A percentile compares a stretch with the other conserved stretches of the same genome.
These are phyloP conservation scores for Micractinium sp. DNA, from an alignment of 139 green algal species.

Conservation along the genomic window DNA sequence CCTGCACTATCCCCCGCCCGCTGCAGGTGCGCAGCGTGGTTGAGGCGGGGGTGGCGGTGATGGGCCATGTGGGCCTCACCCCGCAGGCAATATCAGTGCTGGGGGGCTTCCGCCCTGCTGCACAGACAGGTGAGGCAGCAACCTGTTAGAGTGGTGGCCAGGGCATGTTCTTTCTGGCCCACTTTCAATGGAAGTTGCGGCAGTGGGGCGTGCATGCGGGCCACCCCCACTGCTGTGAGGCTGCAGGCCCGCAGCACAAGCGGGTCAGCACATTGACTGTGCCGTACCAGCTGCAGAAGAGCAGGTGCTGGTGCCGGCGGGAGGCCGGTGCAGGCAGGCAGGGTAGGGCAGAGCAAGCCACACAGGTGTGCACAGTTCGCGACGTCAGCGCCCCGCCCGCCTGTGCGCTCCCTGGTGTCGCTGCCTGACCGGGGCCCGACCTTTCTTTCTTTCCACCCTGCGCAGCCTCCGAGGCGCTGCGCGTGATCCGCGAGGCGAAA, in stretches of 20 bases:
- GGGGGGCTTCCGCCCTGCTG: slow-evolving; percentile 95
- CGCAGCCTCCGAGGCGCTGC: slow-evolving; percentile 75
- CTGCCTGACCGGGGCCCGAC: not conserved
- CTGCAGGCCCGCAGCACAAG: too few species aligned
- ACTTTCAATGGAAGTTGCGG: too few species aligned
- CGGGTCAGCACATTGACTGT: too few species aligned
- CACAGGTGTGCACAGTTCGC: not conserved
- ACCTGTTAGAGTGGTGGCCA: not conserved
- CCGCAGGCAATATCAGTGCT: slow-evolving; percentile 72
- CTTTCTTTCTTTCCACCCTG: too few species aligned
- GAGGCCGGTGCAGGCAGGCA: slow-evolving; percentile 1
- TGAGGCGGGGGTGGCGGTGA: slow-evolving; percentile 95
- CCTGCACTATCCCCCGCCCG: too few species aligned
- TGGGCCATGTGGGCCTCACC: slow-evolving; percentile 97
- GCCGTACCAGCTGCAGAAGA: too few species aligned
- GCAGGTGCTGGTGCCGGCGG: too few species aligned
- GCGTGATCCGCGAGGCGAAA: slow-evolving; percentile 72
- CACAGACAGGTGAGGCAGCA: slow-evolving; percentile 54
- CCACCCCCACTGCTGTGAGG: too few species aligned
- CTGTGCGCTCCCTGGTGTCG: not conserved
- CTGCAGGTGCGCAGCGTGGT: slow-evolving; percentile 69
- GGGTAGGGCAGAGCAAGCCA: not conserved
- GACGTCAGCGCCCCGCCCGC: not conserved
- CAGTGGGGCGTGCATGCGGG: too few species aligned
- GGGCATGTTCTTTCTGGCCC: not conserved